A percentile compares a stretch with the other conserved stretches of the same genome.
These are phyloP conservation scores for Berkeleyomyces rouxiae DNA, from an alignment of 2,329 filamentous ascomycete species.

Conservation along the genomic window DNA sequence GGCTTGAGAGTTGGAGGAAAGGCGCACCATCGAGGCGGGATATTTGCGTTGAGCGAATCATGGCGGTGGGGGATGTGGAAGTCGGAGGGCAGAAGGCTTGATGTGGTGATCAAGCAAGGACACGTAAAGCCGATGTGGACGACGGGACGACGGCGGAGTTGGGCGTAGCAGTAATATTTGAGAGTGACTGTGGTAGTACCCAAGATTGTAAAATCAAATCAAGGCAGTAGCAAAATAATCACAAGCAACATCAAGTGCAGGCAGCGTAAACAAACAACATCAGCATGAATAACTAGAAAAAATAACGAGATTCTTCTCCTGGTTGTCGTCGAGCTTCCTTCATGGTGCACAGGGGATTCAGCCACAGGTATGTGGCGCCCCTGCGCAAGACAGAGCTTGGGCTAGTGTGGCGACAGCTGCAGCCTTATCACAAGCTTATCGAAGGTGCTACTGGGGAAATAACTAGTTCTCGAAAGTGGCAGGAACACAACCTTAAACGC, in stretches of 20 bases:
- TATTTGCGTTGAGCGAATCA: conserved; percentile 91
- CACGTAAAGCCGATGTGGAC: not conserved
- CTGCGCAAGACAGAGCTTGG: not conserved
- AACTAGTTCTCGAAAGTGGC: not conserved
- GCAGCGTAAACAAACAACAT: too few relatives aligned
- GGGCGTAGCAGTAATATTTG: not conserved
- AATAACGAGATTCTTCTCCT: too few relatives aligned
- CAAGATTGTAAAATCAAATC: not conserved
- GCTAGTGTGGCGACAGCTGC: not conserved
- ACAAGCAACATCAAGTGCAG: too few relatives aligned
- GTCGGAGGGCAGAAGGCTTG: not conserved
- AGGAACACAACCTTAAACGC: not conserved
- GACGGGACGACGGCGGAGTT: too few relatives aligned
- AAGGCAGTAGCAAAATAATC: too few relatives aligned
- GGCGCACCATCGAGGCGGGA: conserved; percentile 68
- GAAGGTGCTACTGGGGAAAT: too few relatives aligned
- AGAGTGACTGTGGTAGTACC: not conserved
- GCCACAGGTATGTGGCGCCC: not conserved
- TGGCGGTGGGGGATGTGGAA: conserved; percentile 22
- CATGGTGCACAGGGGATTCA: too few relatives aligned
- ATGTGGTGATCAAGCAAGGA: not conserved
- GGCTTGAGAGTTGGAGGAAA: conserved; percentile 4
- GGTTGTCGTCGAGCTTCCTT: too few relatives aligned
- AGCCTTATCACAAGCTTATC: too few relatives aligned
- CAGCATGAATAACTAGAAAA: too few relatives aligned